Conservation (phyloP, 2,329 filamentous ascomycete species). For the Penicillium hordei region DNA sequence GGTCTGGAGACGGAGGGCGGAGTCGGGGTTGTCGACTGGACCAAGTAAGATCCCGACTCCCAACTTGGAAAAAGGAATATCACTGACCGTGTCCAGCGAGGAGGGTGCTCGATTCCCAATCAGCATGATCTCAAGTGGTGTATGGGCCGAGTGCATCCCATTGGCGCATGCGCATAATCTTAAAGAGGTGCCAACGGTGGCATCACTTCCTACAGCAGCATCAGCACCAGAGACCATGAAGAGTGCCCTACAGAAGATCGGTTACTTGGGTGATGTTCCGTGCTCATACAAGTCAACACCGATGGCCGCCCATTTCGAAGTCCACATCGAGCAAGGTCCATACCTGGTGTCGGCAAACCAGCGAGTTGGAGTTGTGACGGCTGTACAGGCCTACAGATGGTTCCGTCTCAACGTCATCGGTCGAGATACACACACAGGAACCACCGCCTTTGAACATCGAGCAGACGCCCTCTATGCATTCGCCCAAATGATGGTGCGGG, state of each 20-base stretch:
- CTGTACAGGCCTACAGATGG: slow-evolving; percentile 75
- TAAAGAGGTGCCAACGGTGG: slow-evolving; percentile 57
- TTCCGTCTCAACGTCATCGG: slow-evolving; percentile 66
- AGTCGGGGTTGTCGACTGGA: slow-evolving; percentile 68
- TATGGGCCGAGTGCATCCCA: slow-evolving; percentile 68
- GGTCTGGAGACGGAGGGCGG: slow-evolving; percentile 67
- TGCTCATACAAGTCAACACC: slow-evolving; percentile 60
- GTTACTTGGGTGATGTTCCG: slow-evolving; percentile 60
- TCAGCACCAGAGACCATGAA: slow-evolving; percentile 63
- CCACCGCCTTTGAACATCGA: slow-evolving; percentile 66
- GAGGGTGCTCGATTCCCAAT: slow-evolving; percentile 76
- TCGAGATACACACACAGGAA: slow-evolving; percentile 71
- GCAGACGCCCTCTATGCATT: slow-evolving; percentile 69
- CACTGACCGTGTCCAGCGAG: slow-evolving; percentile 54
- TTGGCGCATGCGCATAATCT: slow-evolving; percentile 62
- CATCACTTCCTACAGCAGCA: slow-evolving; percentile 46
- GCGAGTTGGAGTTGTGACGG: slow-evolving; percentile 68
- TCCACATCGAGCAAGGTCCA: slow-evolving; percentile 82
- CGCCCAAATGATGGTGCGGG: slow-evolving; percentile 65
- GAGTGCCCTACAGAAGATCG: slow-evolving; percentile 68
- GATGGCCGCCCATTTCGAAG: slow-evolving; percentile 73
- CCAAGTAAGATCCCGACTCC: slow-evolving; percentile 27
- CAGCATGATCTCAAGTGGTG: slow-evolving; percentile 70
- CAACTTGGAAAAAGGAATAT: background rate
- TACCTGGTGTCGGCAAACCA: slow-evolving; percentile 65